Conservation (phyloP, 768 basidiomycete species). For the Leccinellum luteum region DNA sequence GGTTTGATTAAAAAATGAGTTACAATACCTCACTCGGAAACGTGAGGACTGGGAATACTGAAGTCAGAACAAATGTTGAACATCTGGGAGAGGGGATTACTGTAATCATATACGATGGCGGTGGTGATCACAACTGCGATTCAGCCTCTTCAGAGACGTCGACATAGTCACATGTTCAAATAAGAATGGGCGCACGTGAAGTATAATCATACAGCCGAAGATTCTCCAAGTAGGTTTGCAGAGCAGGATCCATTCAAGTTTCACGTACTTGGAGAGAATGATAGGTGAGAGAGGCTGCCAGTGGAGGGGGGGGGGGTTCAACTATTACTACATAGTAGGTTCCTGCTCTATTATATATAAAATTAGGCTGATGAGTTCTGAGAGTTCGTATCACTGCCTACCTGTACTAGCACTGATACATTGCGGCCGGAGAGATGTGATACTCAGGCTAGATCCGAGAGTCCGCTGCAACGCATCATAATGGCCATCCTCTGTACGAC, state of each 20-base stretch:
- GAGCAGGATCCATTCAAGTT: neutral
- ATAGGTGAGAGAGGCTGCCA: too few species aligned
- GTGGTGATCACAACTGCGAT: neutral
- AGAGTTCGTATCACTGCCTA: neutral
- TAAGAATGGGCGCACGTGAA: neutral
- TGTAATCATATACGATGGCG: neutral
- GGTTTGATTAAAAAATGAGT: neutral
- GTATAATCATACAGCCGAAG: accelerated
- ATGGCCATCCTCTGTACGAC: too few species aligned
- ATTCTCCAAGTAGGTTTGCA: neutral
- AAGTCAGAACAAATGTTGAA: neutral
- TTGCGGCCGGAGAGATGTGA: too few species aligned
- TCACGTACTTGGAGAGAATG: neutral
- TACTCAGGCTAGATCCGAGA: too few species aligned
- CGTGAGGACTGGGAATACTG: neutral
- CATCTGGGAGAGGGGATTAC: neutral
- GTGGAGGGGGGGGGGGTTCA: too few species aligned
- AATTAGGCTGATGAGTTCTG: neutral
- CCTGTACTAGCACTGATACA: too few species aligned
- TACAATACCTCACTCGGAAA: neutral
- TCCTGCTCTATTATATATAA: neutral
- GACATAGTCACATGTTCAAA: neutral
- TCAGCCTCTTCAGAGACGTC: neutral
- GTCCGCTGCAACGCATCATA: too few species aligned
- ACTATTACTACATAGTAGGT: neutral